Evolutionary conservation across 176 grass and related monocot genomes (phyloP).

Genomic region (Lolium multiflorum): DNA sequence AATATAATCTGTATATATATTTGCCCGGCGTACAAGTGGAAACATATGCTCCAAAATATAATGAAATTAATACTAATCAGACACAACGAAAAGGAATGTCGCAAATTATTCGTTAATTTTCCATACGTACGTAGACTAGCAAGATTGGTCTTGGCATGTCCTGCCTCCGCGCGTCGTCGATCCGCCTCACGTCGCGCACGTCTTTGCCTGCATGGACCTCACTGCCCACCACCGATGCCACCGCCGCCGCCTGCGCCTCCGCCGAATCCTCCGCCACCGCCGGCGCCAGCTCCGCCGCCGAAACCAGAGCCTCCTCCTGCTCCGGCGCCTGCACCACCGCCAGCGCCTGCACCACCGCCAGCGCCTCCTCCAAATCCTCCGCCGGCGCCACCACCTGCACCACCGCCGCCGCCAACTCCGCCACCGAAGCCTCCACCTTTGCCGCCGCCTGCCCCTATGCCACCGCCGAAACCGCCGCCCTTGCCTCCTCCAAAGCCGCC

Average conservation of each 20-base stretch:
- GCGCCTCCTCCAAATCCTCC: background rate
- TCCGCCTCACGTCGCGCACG: background rate
- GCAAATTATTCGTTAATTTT: background rate
- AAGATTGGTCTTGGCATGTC: background rate
- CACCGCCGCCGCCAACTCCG: background rate
- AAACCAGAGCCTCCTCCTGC: background rate
- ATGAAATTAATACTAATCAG: background rate
- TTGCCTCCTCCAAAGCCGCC: conserved; percentile 36
- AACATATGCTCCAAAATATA: background rate
- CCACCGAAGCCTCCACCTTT: conserved; percentile 9
- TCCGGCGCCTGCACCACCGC: background rate
- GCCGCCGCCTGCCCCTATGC: conserved; percentile 11
- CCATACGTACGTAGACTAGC: conserved; percentile 8
- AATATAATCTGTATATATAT: background rate
- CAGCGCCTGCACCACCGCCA: background rate
- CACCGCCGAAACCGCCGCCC: background rate
- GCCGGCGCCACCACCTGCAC: background rate
- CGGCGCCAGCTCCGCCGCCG: background rate
- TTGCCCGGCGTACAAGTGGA: background rate
- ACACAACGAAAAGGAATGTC: conserved; percentile 3
- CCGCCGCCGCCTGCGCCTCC: conserved; percentile 9
- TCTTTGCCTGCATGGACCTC: background rate
- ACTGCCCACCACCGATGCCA: conserved; percentile 19
- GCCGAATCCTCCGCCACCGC: background rate
- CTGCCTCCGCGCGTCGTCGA: background rate